Percentiles rank a stretch among this genome's conserved stretches.
Evolutionary conservation across 768 basidiomycete species (phyloP).

Genomic region (Phanerodontia chrysosporium): DNA sequence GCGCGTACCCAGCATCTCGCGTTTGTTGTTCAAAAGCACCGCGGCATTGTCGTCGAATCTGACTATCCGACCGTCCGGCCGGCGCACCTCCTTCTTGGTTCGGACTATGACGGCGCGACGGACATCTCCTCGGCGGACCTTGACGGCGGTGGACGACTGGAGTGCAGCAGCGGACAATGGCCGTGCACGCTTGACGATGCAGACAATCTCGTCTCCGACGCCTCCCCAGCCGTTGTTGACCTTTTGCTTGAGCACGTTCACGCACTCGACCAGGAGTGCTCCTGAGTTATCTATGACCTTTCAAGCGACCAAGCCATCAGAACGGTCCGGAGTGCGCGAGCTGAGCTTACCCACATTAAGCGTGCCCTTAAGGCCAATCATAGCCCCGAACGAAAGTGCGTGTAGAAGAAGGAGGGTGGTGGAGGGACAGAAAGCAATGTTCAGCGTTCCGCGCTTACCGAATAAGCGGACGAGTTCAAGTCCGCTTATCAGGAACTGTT

Average conservation of each 20-base stretch:
- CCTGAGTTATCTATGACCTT: slow-evolving; percentile 98
- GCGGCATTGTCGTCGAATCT: slow-evolving; percentile 97
- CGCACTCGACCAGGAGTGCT: slow-evolving; percentile 89
- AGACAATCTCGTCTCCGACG: slow-evolving; percentile 94
- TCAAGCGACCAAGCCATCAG: not conserved
- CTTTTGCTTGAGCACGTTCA: slow-evolving; percentile 94
- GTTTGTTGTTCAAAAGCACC: slow-evolving; percentile 91
- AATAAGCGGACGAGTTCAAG: not conserved
- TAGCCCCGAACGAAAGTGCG: slow-evolving; percentile 27
- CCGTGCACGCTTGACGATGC: slow-evolving; percentile 88
- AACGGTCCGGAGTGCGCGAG: not conserved
- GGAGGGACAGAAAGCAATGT: not conserved
- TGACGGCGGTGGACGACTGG: slow-evolving; percentile 73
- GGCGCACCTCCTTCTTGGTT: slow-evolving; percentile 77
- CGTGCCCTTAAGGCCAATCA: slow-evolving; percentile 94
- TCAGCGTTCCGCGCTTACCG: not conserved
- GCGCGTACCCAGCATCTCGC: slow-evolving; percentile 92
- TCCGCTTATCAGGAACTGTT: not conserved
- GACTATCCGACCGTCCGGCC: slow-evolving; percentile 85
- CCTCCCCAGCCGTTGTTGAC: slow-evolving; percentile 92
- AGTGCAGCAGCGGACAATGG: slow-evolving; percentile 67
- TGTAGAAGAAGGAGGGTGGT: not conserved
- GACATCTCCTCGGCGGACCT: slow-evolving; percentile 91
- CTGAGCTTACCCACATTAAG: slow-evolving; percentile 59
- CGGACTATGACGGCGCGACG: slow-evolving; percentile 95